Evolutionary conservation across 2,329 filamentous ascomycete genomes (phyloP).

Genomic region (Atkinsonella hypoxylon): DNA sequence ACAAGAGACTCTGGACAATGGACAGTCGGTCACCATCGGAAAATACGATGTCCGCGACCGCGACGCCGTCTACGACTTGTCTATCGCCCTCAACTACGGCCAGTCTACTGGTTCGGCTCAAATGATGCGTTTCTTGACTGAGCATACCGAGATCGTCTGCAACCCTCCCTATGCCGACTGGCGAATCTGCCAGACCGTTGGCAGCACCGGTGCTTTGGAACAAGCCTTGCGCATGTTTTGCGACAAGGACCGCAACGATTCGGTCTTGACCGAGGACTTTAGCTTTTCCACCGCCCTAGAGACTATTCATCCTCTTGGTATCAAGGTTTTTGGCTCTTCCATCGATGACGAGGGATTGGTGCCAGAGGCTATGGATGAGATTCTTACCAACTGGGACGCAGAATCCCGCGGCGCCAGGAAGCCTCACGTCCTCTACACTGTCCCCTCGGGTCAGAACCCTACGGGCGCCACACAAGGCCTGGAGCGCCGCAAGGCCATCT

Average conservation of each 20-base stretch:
- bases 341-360: conserved; percentile 44
- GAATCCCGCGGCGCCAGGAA: conserved; percentile 30
- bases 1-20: conserved; percentile 47
- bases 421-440: conserved; percentile 46
- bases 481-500: conserved; percentile 58
- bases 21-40: conserved; percentile 52
- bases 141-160: conserved; percentile 89
- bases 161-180: conserved; percentile 84
- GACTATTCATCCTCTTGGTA: conserved; percentile 41
- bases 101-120: conserved; percentile 79
- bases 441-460: conserved; percentile 76
- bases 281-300: conserved; percentile 67
- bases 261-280: conserved; percentile 78
- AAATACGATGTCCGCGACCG: conserved; percentile 72
- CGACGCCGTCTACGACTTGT: conserved; percentile 52
- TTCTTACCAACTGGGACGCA: conserved; percentile 39
- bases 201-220: conserved; percentile 78
- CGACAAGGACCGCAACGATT: conserved; percentile 55
- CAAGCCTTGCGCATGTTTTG: conserved; percentile 74
- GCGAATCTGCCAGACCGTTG: conserved; percentile 71
- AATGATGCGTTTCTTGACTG: conserved; percentile 79
- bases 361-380: conserved; percentile 37
- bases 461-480: conserved; percentile 71
- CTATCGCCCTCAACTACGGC: conserved; percentile 86
- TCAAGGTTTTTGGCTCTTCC: conserved; percentile 36